Base-by-base conservation (phyloP, 768 basidiomycete genomes). In the Paxillus ammoniavirescens region DNA sequence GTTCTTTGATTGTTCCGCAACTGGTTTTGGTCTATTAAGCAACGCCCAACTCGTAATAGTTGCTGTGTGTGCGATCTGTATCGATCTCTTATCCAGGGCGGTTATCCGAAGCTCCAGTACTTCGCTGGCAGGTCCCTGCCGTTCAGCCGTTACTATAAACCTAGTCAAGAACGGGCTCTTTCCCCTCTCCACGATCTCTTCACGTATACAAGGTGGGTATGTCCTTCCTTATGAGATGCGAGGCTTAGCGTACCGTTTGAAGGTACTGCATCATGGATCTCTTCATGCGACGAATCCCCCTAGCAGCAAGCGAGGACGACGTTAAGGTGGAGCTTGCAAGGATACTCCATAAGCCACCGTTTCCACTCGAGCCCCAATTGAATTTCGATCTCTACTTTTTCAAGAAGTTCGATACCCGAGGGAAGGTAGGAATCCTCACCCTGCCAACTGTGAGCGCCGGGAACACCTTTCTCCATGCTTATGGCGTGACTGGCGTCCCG, bases 301-400 rank as follows among this genome's bases (percentile, higher is more conserved):
- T 57, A 10, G 61, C 71, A 38, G 72, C 66, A 1, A 56, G 37
- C 1, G 61, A 57, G 17, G 66, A 72, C 23, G 73, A 74, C 17
- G 44, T 74, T 36, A 67, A 67, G 40, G 23, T 68, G 9, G 67
- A 63, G 17, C 65, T 74, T 5, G 73, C 71, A 0, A 63, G 64
- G 53, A 62, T 60, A 28, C 45, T 74, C 14, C 73, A 74, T 54
- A 70, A 64, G 8, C 58, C 69, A 0, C 73, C 73, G 0, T 74
- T 74, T 52, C 57, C 66, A 6, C 52, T 53, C 3, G 23, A 61
- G 2, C 58, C 63, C 4, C 42, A 31, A 2, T 44, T 72, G n/a
- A 75, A 74, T 30, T 74, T 74, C 36, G 70, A 71, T 7, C 48
- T 73, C 5, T n/a, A 18, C 7, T 53, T 75, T 2, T 74, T 73